phyloP scores from a whole-genome alignment of 768 basidiomycete species.

The Lentinula detonsa region DNA sequence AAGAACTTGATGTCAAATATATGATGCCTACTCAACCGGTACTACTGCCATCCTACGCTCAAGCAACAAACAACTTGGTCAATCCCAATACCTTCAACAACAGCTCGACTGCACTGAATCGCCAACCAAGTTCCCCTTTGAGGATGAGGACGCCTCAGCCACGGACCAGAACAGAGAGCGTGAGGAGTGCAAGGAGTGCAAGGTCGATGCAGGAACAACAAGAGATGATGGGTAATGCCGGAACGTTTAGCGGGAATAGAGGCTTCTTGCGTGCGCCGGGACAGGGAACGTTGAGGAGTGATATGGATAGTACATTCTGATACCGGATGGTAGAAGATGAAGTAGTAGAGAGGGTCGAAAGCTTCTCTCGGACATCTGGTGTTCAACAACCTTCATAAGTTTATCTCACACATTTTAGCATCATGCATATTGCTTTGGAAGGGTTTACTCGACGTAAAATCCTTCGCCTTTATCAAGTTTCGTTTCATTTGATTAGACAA shows the following conservation, averaged over 20 bases:
- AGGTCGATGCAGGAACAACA: background rate
- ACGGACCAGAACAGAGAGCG: slow-evolving; percentile 4
- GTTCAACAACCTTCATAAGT: background rate
- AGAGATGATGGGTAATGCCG: slow-evolving; percentile 20
- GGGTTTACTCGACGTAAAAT: background rate
- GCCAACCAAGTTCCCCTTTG: background rate
- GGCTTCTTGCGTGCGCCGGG: slow-evolving; percentile 3
- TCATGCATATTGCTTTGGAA: background rate
- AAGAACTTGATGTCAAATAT: slow-evolving; percentile 71
- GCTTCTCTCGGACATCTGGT: no score
- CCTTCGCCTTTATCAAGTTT: background rate
- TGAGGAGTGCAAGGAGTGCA: background rate
- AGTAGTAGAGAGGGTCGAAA: no score
- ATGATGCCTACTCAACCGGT: slow-evolving; percentile 70
- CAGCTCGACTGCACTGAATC: background rate
- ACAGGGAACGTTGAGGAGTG: background rate
- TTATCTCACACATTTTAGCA: background rate
- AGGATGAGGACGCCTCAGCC: background rate
- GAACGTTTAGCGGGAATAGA: slow-evolving; percentile 14
- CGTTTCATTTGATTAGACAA: background rate
- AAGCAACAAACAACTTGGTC: slow-evolving; percentile 7
- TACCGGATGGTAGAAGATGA: background rate
- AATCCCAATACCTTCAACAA: background rate
- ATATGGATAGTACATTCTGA: background rate
- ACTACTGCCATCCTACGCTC: slow-evolving; percentile 32